A percentile compares a stretch with the other conserved stretches of the same genome.
Evolutionary conservation across 2,329 filamentous ascomycete genomes (phyloP).

Genomic region (Hypoxylon sp.): DNA sequence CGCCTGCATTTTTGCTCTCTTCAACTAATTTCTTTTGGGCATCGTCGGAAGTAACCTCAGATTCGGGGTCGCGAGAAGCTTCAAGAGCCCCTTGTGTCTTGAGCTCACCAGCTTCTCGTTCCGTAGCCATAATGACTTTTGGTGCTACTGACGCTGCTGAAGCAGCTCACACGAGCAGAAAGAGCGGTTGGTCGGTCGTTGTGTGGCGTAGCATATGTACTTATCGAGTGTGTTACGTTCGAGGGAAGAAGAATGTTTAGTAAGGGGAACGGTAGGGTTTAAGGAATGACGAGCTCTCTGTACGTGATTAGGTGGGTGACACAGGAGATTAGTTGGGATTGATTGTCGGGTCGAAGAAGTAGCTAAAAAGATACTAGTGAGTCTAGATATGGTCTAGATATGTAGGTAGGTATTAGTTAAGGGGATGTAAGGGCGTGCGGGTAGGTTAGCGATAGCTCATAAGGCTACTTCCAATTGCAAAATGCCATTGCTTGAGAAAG

Average conservation of each 20-base stretch:
- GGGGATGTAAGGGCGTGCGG: conserved; percentile 35
- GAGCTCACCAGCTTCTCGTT: conserved; percentile 71
- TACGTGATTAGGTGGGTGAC: conserved; percentile 14
- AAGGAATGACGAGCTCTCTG: conserved; percentile 27
- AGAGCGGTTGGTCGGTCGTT: conserved; percentile 10
- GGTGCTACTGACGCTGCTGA: conserved; percentile 46
- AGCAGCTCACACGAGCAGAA: conserved; percentile 47
- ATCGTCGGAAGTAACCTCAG: conserved; percentile 75
- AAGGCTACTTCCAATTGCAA: conserved; percentile 38
- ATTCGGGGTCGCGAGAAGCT: conserved; percentile 80
- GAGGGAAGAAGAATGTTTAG: conserved; percentile 8
- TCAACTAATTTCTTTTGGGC: conserved; percentile 82
- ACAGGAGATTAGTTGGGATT: conserved; percentile 19
- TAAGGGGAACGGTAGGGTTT: conserved; percentile 24
- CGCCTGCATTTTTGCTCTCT: conserved; percentile 84
- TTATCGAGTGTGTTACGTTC: conserved; percentile 12
- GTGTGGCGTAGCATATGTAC: conserved; percentile 27
- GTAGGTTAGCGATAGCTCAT: conserved; percentile 35
- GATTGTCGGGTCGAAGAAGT: conserved; percentile 18
- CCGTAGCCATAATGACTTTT: conserved; percentile 53
- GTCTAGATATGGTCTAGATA: conserved; percentile 25
- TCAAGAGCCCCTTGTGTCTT: conserved; percentile 87
- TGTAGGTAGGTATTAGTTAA: conserved; percentile 29
- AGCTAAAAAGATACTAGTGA: conserved; percentile 38
- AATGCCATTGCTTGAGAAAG: conserved; percentile 47